Evolutionary conservation across 1,139 yeast species (phyloP).

Genomic region (Geotrichum macrosporum): DNA sequence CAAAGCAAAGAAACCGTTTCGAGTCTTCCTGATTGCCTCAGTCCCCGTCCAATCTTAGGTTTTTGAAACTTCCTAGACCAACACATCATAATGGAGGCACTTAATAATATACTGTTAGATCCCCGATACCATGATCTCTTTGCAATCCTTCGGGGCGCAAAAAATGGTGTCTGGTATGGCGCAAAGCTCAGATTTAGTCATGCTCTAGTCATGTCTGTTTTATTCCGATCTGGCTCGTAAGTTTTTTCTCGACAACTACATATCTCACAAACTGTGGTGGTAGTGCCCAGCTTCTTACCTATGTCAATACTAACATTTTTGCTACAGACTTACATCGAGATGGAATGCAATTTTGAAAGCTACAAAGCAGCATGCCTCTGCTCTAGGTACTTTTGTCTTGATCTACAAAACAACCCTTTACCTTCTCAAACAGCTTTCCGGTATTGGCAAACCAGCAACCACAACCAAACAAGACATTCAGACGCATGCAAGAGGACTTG

Average conservation of each 20-base stretch:
- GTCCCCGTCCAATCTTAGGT: no score
- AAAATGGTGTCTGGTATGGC: slow-evolving; percentile 58
- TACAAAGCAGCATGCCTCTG: slow-evolving; percentile 61
- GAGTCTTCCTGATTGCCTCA: no score
- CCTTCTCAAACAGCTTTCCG: slow-evolving; percentile 27
- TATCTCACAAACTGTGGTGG: no score
- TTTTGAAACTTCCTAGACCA: no score
- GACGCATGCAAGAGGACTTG: slow-evolving; percentile 29
- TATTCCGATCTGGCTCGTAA: slow-evolving; percentile 45
- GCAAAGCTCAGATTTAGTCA: slow-evolving; percentile 71
- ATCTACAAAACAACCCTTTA: slow-evolving; percentile 48
- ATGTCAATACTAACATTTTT: slow-evolving; percentile 2
- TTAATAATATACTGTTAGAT: slow-evolving; percentile 29
- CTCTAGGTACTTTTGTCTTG: slow-evolving; percentile 63
- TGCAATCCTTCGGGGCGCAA: slow-evolving; percentile 38
- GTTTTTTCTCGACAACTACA: slow-evolving; percentile 14
- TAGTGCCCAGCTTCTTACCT: background rate
- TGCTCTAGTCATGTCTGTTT: slow-evolving; percentile 60
- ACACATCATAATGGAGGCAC: slow-evolving; percentile 1
- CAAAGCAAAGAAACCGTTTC: no score
- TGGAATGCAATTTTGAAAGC: slow-evolving; percentile 50
- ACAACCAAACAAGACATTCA: slow-evolving; percentile 29
- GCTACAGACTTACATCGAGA: slow-evolving; percentile 44
- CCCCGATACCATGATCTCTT: slow-evolving; percentile 38
- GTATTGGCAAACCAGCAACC: slow-evolving; percentile 10